Evolutionary conservation across 192 early-diverging fungal genomes (phyloP), one percentile per base, ranked within the genome.

Genomic region (Linnemannia hyalina): DNA sequence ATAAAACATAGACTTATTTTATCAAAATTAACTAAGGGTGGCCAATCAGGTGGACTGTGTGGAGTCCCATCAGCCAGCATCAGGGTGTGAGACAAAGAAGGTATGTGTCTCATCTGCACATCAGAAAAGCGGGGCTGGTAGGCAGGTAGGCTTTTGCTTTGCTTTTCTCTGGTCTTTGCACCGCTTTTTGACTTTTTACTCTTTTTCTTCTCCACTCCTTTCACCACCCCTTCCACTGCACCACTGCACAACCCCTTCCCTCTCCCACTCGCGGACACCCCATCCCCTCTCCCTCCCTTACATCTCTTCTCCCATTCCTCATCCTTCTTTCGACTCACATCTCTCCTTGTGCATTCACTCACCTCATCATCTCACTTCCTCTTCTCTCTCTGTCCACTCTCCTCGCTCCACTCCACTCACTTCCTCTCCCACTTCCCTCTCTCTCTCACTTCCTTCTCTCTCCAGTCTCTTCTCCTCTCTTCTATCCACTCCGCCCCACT

Each of bases 201-300:
- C 44, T 3, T 36, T 57, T 57, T 26, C 78, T 73, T 36, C n/a
- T 63, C 46, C 22, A 72, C 36, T 42, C 60, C 4, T 36, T 57
- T 69, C 46, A 36, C 20, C 57, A 46, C 23, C 38, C 35, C n/a
- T 68, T 41, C n/a, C 49, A 29, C n/a, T 75, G 18, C 32, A 7
- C 74, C 52, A 23, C 74, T 54, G 15, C 68, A 60, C 60, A 44
- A 49, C 35, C 32, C 46, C 47, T 32, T 23, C 63, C 60, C 16
- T 73, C 72, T 73, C 72, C 42, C 72, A 46, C 46, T 73, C 60
- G 60, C 60, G 60, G 60, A 15, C 60, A 65, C 60, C 26, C 16
- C 20, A 22, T 44, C 69, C 38, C 49, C 47, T 52, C 47, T 73
- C 46, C 40, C 72, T 42, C 16, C 68, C 15, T 80, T 23, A 49